Percentiles rank a stretch among this genome's conserved stretches.
These are phyloP conservation scores for Leccinum arenicola DNA, from an alignment of 768 basidiomycete species.

Conservation along the genomic window DNA sequence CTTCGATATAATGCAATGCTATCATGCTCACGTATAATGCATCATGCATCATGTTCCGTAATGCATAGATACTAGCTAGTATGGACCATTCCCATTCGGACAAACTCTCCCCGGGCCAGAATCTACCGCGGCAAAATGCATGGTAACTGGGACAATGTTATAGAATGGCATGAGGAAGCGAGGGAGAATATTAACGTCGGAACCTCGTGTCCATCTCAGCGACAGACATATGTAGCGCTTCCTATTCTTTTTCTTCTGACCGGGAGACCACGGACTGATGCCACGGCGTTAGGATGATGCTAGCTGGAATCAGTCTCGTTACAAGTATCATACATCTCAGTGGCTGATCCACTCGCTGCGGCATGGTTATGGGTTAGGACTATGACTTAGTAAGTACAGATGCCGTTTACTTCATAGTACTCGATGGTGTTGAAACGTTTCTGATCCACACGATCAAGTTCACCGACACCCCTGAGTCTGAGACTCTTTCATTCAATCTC, in stretches of 20 bases:
- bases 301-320: constrained; percentile 3
- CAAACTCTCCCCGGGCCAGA: not conserved
- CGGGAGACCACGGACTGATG: not conserved
- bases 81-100: not conserved
- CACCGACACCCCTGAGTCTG: constrained; percentile 20
- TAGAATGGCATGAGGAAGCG: not conserved
- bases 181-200: not conserved
- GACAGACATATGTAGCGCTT: not conserved
- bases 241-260: not conserved
- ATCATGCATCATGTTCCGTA: not conserved
- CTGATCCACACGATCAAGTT: constrained; percentile 20
- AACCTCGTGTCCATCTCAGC: not conserved
- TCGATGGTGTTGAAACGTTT: constrained; percentile 21
- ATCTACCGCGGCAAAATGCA: not conserved
- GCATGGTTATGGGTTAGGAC: not conserved
- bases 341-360: constrained; percentile 8
- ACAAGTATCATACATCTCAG: not conserved
- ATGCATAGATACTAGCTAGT: not conserved
- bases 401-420: constrained; percentile 6
- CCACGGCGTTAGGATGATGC: constrained; percentile 4
- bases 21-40: not conserved
- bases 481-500: constrained; percentile 24
- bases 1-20: not conserved
- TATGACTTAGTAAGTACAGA: constrained; percentile 6
- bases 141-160: not conserved